phyloP scores from a whole-genome alignment of 805 yeast species.

The Zygosaccharomyces siamensis region DNA sequence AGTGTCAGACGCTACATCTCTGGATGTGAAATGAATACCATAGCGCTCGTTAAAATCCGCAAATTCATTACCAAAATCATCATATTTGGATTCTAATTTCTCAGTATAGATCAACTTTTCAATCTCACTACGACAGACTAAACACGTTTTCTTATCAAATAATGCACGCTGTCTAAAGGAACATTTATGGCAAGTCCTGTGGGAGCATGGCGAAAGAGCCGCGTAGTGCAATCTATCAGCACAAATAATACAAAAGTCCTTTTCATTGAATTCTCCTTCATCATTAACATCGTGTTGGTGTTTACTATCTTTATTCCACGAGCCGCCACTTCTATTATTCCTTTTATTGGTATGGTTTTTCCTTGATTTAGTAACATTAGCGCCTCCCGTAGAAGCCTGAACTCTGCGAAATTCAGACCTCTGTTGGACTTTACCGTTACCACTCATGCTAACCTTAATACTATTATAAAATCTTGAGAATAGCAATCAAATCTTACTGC shows the following conservation, averaged over 20 bases:
- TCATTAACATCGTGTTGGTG: slow-evolving; percentile 14
- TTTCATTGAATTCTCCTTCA: slow-evolving; percentile 36
- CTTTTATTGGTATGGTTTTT: slow-evolving; percentile 4
- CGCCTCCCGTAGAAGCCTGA: slow-evolving; percentile 17
- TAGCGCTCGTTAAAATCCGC: slow-evolving; percentile 40
- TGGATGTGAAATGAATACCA: slow-evolving; percentile 57
- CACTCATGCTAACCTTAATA: slow-evolving; percentile 1
- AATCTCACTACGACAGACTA: slow-evolving; percentile 77
- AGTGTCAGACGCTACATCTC: slow-evolving; percentile 45
- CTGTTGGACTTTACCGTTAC: neutral
- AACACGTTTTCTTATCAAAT: slow-evolving; percentile 67
- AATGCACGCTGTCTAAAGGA: slow-evolving; percentile 77
- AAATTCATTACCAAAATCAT: slow-evolving; percentile 37
- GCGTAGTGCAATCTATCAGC: slow-evolving; percentile 62
- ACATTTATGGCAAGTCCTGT: slow-evolving; percentile 78
- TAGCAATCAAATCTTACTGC: neutral
- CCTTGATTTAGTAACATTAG: neutral
- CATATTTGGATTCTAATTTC: slow-evolving; percentile 36
- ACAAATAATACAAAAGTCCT: slow-evolving; percentile 70
- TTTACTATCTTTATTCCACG: slow-evolving; percentile 1
- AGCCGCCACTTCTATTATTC: slow-evolving; percentile 5
- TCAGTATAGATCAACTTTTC: slow-evolving; percentile 55
- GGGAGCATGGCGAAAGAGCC: slow-evolving; percentile 79
- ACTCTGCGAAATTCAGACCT: slow-evolving; percentile 18
- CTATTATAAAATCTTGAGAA: neutral